Evolutionary conservation across 2,329 filamentous ascomycete species (phyloP), one percentile per base, ranked within the genome.

Genomic region (Talaromyces sp.): DNA sequence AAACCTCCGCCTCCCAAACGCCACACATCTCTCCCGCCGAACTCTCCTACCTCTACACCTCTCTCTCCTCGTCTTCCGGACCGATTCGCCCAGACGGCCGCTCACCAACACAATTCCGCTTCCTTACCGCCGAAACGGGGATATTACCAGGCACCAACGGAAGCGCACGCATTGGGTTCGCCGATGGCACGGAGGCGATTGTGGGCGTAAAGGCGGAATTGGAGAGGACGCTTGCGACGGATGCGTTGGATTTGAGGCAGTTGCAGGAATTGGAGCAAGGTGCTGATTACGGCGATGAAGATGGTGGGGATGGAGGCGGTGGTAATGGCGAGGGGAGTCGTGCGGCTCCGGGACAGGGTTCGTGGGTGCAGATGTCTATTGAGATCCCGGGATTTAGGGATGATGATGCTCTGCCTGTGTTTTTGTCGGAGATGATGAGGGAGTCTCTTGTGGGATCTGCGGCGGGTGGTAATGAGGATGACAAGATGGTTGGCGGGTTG

Each of bases 191-290:
- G 1, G 95, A 99, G 79, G 95, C 95, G 7, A 90, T 99, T 67
- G 95, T 97, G 6, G 95, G 95, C 54, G 89, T 97, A 67, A 99
- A 98, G 80, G 93, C 92, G 0, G 94, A 98, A 80, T 91, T 98
- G 3, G 93, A 97, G 77, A 89, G 86, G 81, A 92, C 89, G 37
- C 66, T 78, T 60, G 68, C 75, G 65, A 68, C 73, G 59, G 74
- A 74, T 62, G 80, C 75, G 22, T 73, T 72, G 62, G 75, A 75
- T 60, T 70, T 70, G 39, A 78, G 73, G 19, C 81, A 80, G 67
- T 74, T 79, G 22, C 82, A 82, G 63, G 57, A 64, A 37, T 74
- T 74, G 3, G 74, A 75, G 41, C 69, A 71, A 19, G 66, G 33
- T 45, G 56, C n/a, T 41, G 37, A 39, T 24, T 27, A 70, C 35